Evolutionary conservation across 2,329 filamentous ascomycete species (phyloP), one percentile per base, ranked within the genome.

Genomic region (Calonectria hongkongensis): DNA sequence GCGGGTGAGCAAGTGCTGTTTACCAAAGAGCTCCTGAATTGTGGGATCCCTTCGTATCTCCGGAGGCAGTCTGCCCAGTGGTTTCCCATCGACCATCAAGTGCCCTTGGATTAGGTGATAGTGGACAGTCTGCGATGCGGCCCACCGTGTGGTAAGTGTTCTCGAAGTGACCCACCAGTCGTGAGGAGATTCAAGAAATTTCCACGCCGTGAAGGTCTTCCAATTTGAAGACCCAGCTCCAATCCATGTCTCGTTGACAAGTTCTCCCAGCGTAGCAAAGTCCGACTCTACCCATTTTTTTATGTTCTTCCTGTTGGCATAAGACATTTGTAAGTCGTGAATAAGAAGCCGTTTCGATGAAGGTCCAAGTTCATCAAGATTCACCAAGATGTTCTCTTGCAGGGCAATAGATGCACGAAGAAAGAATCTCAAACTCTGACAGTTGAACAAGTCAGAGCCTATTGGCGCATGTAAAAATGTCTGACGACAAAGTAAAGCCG

Each of bases 401-500:
- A 78, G 54, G 25, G 73, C 75, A 45, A 80, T 73, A 3, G 78
- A 78, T 30, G 78, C 76, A 33, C 80, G 72, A 4, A 81, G 75
- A 36, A 73, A 80, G 2, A 50, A 64, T 9, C 75, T 64, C 5
- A 80, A 67, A 4, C 73, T 68, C 1, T 15, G 15, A 2, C 66
- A 63, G 25, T 80, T 66, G 4, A 79, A n/a, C 0, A n/a, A 18
- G n/a, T 68, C 5, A 3, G 48, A 10, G 0, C 43, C 48, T 12
- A 66, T 54, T 0, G n/a, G n/a, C 12, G 78, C 33, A 7, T 77
- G 72, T 0, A 75, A 67, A 43, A 83, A 85, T 0, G 84, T 85
- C 4, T 81, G 77, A 33, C 85, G 85, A 70, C 91, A 93, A 1
- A 93, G 81, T 1, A 93, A 75, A 0, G 91, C 88, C 0, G 90